Percentiles rank a stretch among this genome's conserved stretches.
Conservation (phyloP, 345 rosid genomes). For the Erysimum cheiranthoides region DNA sequence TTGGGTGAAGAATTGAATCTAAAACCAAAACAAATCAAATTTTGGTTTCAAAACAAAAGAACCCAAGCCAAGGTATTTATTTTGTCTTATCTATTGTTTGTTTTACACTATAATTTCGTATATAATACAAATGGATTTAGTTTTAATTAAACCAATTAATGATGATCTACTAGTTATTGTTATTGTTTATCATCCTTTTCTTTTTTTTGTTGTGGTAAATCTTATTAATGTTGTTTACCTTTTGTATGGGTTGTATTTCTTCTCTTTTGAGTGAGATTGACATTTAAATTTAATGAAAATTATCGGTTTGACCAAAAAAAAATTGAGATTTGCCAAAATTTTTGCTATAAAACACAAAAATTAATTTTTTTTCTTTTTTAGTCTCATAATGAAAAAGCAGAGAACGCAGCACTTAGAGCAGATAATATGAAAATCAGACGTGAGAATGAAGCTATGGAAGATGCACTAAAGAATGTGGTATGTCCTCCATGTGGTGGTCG, state of each 20-base stretch:
- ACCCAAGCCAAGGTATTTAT: constrained; percentile 65
- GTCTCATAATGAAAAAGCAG: constrained; percentile 61
- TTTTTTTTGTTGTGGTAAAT: neutral
- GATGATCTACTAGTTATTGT: neutral
- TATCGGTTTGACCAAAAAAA: too few species aligned
- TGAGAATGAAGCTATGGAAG: constrained; percentile 61
- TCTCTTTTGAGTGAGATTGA: too few species aligned
- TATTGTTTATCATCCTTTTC: neutral
- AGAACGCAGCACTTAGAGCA: constrained; percentile 55
- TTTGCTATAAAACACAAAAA: neutral
- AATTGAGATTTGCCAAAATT: neutral
- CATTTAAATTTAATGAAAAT: too few species aligned
- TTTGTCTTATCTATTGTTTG: neutral
- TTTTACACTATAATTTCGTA: neutral
- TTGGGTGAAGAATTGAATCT: constrained; percentile 64
- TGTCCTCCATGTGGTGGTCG: constrained; percentile 84
- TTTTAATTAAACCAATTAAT: neutral
- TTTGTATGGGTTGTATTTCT: too few species aligned
- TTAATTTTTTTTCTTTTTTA: constrained; percentile 11
- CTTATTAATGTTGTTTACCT: neutral
- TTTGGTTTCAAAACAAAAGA: constrained; percentile 90
- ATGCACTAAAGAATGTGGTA: constrained; percentile 60
- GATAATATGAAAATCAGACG: constrained; percentile 61
- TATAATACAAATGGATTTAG: neutral
- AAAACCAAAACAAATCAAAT: constrained; percentile 64